phyloP scores from a whole-genome alignment of 108 stramenopile species.

The Stephanodiscus minutulus region DNA sequence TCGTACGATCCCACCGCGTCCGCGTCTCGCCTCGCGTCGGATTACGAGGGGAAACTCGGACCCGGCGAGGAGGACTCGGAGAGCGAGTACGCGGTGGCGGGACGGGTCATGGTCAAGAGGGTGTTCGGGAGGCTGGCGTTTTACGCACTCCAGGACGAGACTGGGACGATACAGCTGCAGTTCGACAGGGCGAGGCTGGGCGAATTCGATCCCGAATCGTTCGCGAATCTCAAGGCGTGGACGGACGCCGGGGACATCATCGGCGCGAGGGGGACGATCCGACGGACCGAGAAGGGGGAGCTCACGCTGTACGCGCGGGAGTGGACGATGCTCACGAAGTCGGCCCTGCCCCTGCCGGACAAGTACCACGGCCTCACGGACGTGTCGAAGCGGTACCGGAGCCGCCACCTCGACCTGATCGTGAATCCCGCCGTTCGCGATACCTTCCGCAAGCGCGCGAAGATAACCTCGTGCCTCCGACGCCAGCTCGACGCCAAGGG shows the following conservation, averaged over 20 bases:
- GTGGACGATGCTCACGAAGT: conserved; percentile 97
- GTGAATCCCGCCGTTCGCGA: conserved; percentile 92
- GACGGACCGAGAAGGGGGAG: conserved; percentile 97
- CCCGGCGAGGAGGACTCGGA: conserved; percentile 74
- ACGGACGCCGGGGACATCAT: conserved; percentile 95
- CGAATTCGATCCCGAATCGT: conserved; percentile 58
- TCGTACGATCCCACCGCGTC: conserved; percentile 66
- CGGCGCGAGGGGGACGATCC: conserved; percentile 89
- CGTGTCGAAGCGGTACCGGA: conserved; percentile 92
- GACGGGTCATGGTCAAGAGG: conserved; percentile 92
- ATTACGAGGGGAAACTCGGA: conserved; percentile 74
- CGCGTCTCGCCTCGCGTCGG: conserved; percentile 55
- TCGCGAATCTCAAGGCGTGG: conserved; percentile 91
- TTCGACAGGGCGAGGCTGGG: conserved; percentile 89
- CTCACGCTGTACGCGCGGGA: conserved; percentile 90
- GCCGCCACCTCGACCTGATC: conserved; percentile 95
- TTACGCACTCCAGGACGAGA: conserved; percentile 91
- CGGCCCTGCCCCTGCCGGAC: conserved; percentile 92
- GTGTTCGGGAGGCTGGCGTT: conserved; percentile 97
- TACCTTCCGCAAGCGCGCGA: conserved; percentile 90
- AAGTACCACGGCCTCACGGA: conserved; percentile 96
- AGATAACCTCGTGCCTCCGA: conserved; percentile 88
- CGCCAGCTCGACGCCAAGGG: conserved; percentile 86
- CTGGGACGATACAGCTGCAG: conserved; percentile 92
- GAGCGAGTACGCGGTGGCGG: conserved; percentile 67